Evolutionary conservation across 768 basidiomycete species (phyloP).

Genomic region (Tulasnella sp.): DNA sequence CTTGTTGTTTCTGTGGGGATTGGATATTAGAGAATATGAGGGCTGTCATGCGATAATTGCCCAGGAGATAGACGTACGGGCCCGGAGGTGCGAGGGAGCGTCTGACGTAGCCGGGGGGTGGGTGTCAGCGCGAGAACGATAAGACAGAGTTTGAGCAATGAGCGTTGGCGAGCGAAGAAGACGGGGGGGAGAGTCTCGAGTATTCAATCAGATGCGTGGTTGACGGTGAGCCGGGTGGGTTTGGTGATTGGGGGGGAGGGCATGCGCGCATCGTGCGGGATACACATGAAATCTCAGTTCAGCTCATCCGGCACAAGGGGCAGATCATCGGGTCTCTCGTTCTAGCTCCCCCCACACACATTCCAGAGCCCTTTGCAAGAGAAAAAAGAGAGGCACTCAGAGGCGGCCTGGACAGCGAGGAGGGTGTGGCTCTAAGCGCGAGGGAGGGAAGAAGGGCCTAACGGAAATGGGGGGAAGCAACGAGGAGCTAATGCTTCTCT

Average conservation of each 20-base stretch:
- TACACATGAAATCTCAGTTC: constrained; percentile 14
- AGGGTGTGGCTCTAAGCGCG: neutral
- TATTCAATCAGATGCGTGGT: neutral
- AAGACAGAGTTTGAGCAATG: neutral
- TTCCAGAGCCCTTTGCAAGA: constrained; percentile 7
- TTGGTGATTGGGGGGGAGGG: neutral
- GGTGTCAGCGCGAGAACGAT: neutral
- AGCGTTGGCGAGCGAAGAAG: neutral
- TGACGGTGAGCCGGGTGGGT: neutral
- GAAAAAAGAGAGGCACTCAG: neutral
- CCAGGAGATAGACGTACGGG: neutral
- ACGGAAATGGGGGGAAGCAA: neutral
- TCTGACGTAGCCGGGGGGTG: neutral
- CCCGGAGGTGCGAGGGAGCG: neutral
- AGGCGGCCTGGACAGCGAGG: neutral
- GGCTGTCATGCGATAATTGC: neutral
- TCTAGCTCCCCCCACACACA: neutral
- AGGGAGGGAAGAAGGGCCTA: neutral
- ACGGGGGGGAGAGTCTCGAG: no score
- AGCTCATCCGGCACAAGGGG: constrained; percentile 8
- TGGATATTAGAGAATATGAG: neutral
- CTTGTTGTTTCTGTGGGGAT: neutral
- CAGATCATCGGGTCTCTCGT: constrained; percentile 15
- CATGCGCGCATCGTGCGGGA: neutral
- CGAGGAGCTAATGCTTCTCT: neutral